Evolutionary conservation across 441 rosid species (phyloP).

Genomic region (Pelargonium myrrhifolium): DNA sequence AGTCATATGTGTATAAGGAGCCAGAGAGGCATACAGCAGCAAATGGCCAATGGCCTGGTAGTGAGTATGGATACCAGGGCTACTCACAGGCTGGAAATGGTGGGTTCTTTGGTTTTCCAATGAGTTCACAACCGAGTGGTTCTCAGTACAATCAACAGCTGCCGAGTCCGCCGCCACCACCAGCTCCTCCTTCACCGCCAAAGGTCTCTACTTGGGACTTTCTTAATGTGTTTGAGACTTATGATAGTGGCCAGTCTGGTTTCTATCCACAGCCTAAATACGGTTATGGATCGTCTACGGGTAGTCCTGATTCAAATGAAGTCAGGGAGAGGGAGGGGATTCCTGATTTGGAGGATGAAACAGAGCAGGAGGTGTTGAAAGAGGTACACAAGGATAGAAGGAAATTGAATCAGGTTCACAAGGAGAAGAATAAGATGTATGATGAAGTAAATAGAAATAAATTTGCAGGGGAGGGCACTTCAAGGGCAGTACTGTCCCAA

Average conservation of each 20-base stretch:
- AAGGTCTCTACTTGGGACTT: conserved; percentile 73
- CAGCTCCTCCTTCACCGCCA: conserved; percentile 79
- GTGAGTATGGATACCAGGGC: conserved; percentile 37
- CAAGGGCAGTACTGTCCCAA: conserved; percentile 32
- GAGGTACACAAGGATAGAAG: conserved; percentile 33
- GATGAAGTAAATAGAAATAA: conserved; percentile 24
- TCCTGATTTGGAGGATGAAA: conserved; percentile 89
- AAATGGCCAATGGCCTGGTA: conserved; percentile 18
- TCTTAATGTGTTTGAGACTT: conserved; percentile 61
- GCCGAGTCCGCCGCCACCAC: conserved; percentile 39
- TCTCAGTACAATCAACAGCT: conserved; percentile 19
- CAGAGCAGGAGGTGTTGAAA: conserved; percentile 48
- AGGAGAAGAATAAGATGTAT: conserved; percentile 11
- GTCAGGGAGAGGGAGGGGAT: conserved; percentile 94
- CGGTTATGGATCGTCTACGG: conserved; percentile 48
- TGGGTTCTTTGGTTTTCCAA: conserved; percentile 50
- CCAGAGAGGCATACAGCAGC: conserved; percentile 38
- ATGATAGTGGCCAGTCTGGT: conserved; percentile 37
- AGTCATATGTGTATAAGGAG: conserved; percentile 58
- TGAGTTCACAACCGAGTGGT: conserved; percentile 29
- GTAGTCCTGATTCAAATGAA: conserved; percentile 87
- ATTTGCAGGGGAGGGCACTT: conserved; percentile 52
- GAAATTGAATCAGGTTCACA: conserved; percentile 24
- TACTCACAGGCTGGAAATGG: conserved; percentile 31
- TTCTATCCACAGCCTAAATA: conserved; percentile 24